Base-by-base conservation (phyloP, 768 basidiomycete species). In the Rhodotorula graminis region DNA sequence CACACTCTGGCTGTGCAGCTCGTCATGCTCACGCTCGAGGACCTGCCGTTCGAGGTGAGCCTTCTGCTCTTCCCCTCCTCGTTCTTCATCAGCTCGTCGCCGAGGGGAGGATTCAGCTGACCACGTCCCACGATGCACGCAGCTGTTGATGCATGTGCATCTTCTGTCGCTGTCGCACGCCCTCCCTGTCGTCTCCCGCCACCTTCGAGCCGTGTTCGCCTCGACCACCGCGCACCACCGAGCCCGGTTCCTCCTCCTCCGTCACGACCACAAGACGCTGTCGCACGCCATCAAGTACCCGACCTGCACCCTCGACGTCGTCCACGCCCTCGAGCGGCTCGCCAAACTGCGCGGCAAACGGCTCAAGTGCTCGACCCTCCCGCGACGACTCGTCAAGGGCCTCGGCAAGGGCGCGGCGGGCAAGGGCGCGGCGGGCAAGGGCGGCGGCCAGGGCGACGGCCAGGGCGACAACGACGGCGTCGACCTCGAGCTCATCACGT, bases 111-210 rank as follows among this genome's bases (percentile, higher is more conserved):
- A 2, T 2, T 0, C 12, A 19, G 42, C 42, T 29, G 15, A 27
- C n/a, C 16, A 5, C 19, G 7, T 0, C 33, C 19, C 16, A 16
- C 5, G 5, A 14, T 0, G 5, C 33, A 44, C 7, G 50, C 76
- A 94, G 93, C 84, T 97, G 16, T 81, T 94, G 0, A 88, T 89
- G 76, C 87, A 92, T 67, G 84, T 95, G 23, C 89, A 93, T 75
- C 84, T 90, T 27, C 84, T 84, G 73, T 87, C 91, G 0, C 81
- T 87, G 12, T 91, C 90, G 7, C 83, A 86, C 27, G 77, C 82
- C 49, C 82, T 96, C 15, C 91, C 92, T 0, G 80, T 81, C 63
- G 82, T 85, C 46, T 90, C 85, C 72, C 85, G 81, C 70, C 80
- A 83, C 52, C 80, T 93, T 29, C 79, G 86, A 71, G 55, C 79